Conservation (phyloP, 1,284 basidiomycete genomes). For the Cutaneotrichosporon sp. region DNA sequence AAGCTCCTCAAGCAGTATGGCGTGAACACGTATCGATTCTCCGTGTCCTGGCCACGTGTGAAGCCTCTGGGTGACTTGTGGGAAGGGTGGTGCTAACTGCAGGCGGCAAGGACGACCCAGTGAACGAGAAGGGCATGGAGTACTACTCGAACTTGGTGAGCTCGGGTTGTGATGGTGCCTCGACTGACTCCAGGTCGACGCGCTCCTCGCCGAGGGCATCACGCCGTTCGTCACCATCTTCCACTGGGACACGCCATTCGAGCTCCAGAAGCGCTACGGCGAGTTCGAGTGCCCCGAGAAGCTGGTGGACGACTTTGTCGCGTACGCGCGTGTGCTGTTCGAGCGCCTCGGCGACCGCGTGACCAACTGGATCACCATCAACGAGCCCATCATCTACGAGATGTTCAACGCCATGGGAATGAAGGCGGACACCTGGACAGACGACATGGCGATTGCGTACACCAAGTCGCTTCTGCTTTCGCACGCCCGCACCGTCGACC, state of each 20-base stretch:
- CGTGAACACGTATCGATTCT: conserved; percentile 63
- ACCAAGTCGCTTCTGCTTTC: conserved; percentile 26
- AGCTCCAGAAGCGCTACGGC: conserved; percentile 66
- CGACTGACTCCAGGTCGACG: conserved; percentile 53
- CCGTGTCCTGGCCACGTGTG: conserved; percentile 69
- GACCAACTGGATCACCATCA: conserved; percentile 63
- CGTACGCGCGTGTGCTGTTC: conserved; percentile 69
- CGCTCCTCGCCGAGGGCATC: conserved; percentile 60
- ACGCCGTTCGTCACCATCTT: conserved; percentile 37
- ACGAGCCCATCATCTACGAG: conserved; percentile 41
- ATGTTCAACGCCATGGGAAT: conserved; percentile 13
- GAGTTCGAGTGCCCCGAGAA: conserved; percentile 58
- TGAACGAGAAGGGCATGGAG: conserved; percentile 66
- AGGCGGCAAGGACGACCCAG: conserved; percentile 62
- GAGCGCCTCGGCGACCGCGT: conserved; percentile 70
- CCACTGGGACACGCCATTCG: conserved; percentile 70
- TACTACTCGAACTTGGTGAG: conserved; percentile 58
- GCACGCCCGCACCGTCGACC: conserved; percentile 33
- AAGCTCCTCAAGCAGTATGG: conserved; percentile 63
- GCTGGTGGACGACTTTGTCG: conserved; percentile 62
- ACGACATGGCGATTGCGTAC: conserved; percentile 8
- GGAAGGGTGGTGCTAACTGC: not conserved
- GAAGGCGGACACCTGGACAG: conserved; percentile 12
- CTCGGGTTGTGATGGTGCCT: conserved; percentile 49
- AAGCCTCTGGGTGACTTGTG: conserved; percentile 59